Conservation (phyloP, 2,329 filamentous ascomycete species). For the Paecilomyces sp. region DNA sequence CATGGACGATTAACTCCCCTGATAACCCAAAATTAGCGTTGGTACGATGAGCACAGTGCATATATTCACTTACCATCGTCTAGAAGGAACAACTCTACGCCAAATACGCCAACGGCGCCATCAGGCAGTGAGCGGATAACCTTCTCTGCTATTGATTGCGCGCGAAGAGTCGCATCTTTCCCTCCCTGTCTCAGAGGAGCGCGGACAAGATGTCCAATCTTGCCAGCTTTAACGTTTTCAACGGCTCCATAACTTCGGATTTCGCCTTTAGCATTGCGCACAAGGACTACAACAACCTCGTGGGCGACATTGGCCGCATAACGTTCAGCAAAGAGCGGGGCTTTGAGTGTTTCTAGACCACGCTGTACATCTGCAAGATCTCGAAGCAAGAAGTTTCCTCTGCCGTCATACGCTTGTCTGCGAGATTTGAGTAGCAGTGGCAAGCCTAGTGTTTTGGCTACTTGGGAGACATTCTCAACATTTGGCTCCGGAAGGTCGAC, state of each 20-base stretch:
- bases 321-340: conserved; percentile 66
- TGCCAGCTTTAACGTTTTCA: conserved; percentile 82
- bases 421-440: conserved; percentile 84
- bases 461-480: conserved; percentile 46
- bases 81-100: conserved; percentile 80
- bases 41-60: background rate
- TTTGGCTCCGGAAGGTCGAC: conserved; percentile 31
- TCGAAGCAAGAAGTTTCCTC: conserved; percentile 54
- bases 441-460: conserved; percentile 54
- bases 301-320: background rate
- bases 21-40: background rate
- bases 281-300: background rate
- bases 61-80: conserved; percentile 38
- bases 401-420: conserved; percentile 76
- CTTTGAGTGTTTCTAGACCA: conserved; percentile 57
- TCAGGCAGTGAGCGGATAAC: background rate
- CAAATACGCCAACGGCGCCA: conserved; percentile 60
- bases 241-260: conserved; percentile 58
- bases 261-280: conserved; percentile 33
- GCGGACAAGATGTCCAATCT: conserved; percentile 77
- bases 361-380: conserved; percentile 45
- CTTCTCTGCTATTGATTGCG: background rate
- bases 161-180: background rate
- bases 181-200: conserved; percentile 56
- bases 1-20: conserved; percentile 61